Evolutionary conservation across 768 basidiomycete genomes (phyloP), one percentile per base, ranked within the genome.

Genomic region (Mycena capillaripes): DNA sequence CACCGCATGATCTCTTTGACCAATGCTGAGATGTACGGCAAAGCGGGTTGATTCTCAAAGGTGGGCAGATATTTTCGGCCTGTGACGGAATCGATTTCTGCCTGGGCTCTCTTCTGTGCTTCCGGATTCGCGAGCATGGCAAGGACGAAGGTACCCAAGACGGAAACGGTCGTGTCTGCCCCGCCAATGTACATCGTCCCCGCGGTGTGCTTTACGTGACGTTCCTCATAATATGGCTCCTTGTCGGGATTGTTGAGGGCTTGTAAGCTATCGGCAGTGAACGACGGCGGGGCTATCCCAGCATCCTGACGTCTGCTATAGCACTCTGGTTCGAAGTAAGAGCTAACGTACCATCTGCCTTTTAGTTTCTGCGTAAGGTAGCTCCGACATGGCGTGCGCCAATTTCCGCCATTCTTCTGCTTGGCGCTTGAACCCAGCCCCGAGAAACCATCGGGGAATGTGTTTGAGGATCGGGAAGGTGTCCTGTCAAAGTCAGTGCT

Each of bases 381-480:
- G 69, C 12, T 86, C 80, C 62, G 75, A 76, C 82, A 81, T 83
- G 52, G 76, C 75, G n/a, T 79, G 69, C 21, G 82, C 76, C 16
- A 79, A 73, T 58, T 73, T 76, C 30, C 77, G 78, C 84, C 86
- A 88, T 71, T 82, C 79, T 42, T 76, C 78, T 0, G 87, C 88
- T 66, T 78, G 80, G 58, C 71, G 66, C 76, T 87, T 83, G 80
- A 81, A 84, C 0, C 76, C 72, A 3, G 83, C 79, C 12, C 81
- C 80, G 8, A 82, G 83, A 12, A 83, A 30, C 80, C 81, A 84
- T 11, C 65, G 66, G 3, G 82, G 82, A n/a, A 83, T 67, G 48
- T 79, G 77, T 60, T 36, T 36, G 36, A 44, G 19, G 17, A 44
- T 44, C 4, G 42, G 42, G n/a, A 48, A 48, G 19, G 46, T 30